phyloP scores from a whole-genome alignment of 345 rosid genomes.

The Crucihimalaya himalaica region DNA sequence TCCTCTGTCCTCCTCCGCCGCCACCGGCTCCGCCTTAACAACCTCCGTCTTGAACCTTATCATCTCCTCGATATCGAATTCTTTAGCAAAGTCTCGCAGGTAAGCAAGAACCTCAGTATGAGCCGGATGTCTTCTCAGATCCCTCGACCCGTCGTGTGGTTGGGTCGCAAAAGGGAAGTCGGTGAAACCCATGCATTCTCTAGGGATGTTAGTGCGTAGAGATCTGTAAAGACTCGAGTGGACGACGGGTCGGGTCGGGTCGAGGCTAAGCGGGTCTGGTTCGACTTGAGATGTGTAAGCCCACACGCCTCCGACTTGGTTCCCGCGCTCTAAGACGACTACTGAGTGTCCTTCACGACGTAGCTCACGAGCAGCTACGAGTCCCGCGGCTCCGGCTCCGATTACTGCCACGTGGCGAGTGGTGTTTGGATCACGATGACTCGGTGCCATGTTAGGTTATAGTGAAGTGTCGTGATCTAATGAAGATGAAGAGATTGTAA shows the following conservation, averaged over 20 bases:
- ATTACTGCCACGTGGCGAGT: slow-evolving; percentile 71
- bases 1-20: slow-evolving; percentile 30
- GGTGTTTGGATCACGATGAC: background rate
- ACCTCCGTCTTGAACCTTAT: slow-evolving; percentile 71
- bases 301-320: slow-evolving; percentile 85
- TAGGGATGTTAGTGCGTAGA: slow-evolving; percentile 82
- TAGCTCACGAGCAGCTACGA: slow-evolving; percentile 80
- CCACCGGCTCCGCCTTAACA: slow-evolving; percentile 28
- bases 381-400: slow-evolving; percentile 92
- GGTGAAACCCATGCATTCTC: slow-evolving; percentile 83
- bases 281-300: slow-evolving; percentile 66
- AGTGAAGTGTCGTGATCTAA: background rate
- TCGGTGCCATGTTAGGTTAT: slow-evolving; percentile 25
- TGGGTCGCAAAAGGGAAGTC: slow-evolving; percentile 69
- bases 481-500: slow-evolving; percentile 22
- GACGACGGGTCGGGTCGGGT: slow-evolving; percentile 59
- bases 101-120: slow-evolving; percentile 73
- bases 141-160: slow-evolving; percentile 42
- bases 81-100: slow-evolving; percentile 62
- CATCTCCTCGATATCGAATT: slow-evolving; percentile 67
- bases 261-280: slow-evolving; percentile 69
- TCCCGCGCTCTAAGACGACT: slow-evolving; percentile 66
- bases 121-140: slow-evolving; percentile 75
- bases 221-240: slow-evolving; percentile 78
- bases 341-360: slow-evolving; percentile 77